These are phyloP conservation scores for Lathyrus aphaca DNA, from an alignment of 306 rosid genomes.

Conservation along the genomic window DNA sequence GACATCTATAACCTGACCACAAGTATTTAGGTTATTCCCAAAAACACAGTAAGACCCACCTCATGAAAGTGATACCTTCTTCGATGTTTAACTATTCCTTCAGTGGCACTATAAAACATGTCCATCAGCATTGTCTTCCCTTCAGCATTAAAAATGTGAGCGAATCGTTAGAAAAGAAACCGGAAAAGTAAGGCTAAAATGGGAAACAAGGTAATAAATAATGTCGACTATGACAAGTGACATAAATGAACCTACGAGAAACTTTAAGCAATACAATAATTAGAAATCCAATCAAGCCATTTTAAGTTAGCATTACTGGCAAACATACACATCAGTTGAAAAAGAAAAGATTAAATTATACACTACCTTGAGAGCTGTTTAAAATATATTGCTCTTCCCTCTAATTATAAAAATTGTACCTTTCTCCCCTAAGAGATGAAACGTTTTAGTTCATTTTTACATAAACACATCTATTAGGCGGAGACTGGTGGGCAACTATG, in stretches of 20 bases:
- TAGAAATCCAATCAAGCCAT: slow-evolving; percentile 29
- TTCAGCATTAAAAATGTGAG: slow-evolving; percentile 41
- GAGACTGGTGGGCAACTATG: background rate
- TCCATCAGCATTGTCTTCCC: slow-evolving; percentile 99
- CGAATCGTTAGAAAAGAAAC: slow-evolving; percentile 36
- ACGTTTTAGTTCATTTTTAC: background rate
- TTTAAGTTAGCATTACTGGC: slow-evolving; percentile 25
- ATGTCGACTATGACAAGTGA: background rate
- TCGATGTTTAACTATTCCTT: slow-evolving; percentile 80
- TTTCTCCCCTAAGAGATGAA: background rate
- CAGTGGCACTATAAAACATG: slow-evolving; percentile 87
- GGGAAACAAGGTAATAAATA: slow-evolving; percentile 17
- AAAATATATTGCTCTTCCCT: background rate
- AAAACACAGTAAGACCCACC: slow-evolving; percentile 56
- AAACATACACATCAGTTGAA: slow-evolving; percentile 27
- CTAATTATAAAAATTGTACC: slow-evolving; percentile 1
- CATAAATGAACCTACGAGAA: slow-evolving; percentile 32
- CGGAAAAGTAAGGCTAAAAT: slow-evolving; percentile 3
- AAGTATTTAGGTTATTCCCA: slow-evolving; percentile 24
- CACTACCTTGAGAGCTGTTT: slow-evolving; percentile 1
- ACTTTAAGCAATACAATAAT: slow-evolving; percentile 31
- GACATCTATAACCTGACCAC: slow-evolving; percentile 26
- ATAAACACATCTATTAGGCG: background rate
- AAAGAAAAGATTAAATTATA: slow-evolving; percentile 2
- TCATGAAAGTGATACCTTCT: slow-evolving; percentile 94